Percentiles rank a stretch among this genome's conserved stretches.
Evolutionary conservation across 2,329 filamentous ascomycete species (phyloP).

Genomic region (Epichloe aotearoae): DNA sequence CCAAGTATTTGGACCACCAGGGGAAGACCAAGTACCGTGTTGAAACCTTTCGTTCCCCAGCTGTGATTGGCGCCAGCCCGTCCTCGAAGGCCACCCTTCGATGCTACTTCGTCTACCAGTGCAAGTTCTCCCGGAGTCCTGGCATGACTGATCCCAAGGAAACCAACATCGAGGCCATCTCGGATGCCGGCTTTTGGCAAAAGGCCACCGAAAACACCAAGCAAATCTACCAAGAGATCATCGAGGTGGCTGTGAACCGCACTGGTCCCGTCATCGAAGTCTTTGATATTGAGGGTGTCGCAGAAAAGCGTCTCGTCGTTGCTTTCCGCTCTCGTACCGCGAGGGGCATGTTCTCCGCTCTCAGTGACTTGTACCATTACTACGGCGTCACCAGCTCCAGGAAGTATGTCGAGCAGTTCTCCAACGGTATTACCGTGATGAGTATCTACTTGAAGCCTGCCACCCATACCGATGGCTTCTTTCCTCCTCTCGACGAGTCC

Average conservation of each 20-base stretch:
- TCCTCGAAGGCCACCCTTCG: constrained; percentile 71
- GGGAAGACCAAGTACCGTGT: constrained; percentile 71
- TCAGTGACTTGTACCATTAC: constrained; percentile 96
- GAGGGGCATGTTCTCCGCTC: constrained; percentile 81
- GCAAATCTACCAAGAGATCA: constrained; percentile 88
- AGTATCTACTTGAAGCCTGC: constrained; percentile 82
- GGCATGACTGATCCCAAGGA: constrained; percentile 62
- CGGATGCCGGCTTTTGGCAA: constrained; percentile 84
- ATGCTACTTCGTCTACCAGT: constrained; percentile 98
- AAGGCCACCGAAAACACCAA: constrained; percentile 96
- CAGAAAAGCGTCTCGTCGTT: constrained; percentile 87
- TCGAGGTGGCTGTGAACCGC: constrained; percentile 68
- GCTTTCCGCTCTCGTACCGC: constrained; percentile 91
- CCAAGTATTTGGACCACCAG: constrained; percentile 83
- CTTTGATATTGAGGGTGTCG: constrained; percentile 83
- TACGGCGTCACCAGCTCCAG: constrained; percentile 92
- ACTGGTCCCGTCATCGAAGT: constrained; percentile 95
- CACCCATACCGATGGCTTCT: constrained; percentile 38
- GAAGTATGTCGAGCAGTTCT: constrained; percentile 98
- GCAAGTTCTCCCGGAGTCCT: constrained; percentile 66
- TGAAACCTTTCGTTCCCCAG: constrained; percentile 91
- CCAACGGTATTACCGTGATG: constrained; percentile 95
- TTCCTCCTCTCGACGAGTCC: constrained; percentile 78
- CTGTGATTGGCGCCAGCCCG: constrained; percentile 53
- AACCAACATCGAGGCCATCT: constrained; percentile 81